Conservation (phyloP, 108 stramenopile species). For the Nannochloropsis granulata region DNA sequence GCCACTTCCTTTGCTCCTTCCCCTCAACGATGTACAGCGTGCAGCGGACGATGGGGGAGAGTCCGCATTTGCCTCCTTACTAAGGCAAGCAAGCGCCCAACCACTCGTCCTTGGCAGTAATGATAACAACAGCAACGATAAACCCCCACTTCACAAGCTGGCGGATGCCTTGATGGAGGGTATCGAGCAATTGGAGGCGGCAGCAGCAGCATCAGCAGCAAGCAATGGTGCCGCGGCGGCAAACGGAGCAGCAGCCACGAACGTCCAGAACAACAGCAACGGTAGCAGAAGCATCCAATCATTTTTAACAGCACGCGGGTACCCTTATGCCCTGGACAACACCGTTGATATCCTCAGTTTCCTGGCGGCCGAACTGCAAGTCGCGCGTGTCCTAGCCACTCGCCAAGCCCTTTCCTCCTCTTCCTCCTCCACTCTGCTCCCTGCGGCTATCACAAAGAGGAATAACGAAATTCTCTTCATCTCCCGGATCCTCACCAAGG, state of each 20-base stretch:
- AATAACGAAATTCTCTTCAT: background rate
- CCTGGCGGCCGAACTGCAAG: background rate
- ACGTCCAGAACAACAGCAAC: background rate
- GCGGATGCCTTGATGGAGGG: background rate
- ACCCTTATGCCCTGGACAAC: background rate
- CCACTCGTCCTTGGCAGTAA: background rate
- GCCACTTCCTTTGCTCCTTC: conserved; percentile 32
- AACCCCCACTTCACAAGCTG: background rate
- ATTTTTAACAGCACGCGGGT: background rate
- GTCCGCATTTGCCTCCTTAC: background rate
- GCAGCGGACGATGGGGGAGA: background rate
- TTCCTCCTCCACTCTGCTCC: background rate
- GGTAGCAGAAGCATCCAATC: background rate
- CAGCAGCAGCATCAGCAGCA: background rate
- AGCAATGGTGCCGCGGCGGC: background rate
- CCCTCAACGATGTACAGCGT: background rate
- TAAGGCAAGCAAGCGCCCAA: background rate
- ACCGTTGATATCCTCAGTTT: background rate
- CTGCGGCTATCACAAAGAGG: too few relatives aligned
- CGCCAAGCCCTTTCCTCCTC: background rate
- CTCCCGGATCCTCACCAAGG: background rate
- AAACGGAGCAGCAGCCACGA: background rate
- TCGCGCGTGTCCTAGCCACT: background rate
- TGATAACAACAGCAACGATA: background rate
- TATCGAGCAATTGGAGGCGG: background rate